phyloP scores from a whole-genome alignment of 208 protist genomes.

The Wallacemonas sp. region DNA sequence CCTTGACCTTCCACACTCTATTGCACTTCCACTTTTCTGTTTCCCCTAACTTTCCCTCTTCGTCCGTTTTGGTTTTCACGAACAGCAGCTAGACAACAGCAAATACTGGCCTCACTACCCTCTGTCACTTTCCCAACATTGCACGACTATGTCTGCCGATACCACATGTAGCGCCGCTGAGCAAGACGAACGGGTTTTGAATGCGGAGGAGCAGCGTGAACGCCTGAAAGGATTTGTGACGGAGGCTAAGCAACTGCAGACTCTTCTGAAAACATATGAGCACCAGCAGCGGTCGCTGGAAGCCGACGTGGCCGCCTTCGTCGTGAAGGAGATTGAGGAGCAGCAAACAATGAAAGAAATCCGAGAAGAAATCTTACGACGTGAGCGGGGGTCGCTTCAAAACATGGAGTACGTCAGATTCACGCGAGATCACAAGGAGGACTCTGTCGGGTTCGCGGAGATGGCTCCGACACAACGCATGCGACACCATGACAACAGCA shows the following conservation, averaged over 20 bases:
- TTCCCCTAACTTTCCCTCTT: too few relatives aligned
- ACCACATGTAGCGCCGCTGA: neutral
- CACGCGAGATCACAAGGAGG: constrained; percentile 11
- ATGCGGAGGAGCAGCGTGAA: constrained; percentile 3
- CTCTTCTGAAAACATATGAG: constrained; percentile 28
- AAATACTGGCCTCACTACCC: too few relatives aligned
- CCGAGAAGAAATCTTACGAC: constrained; percentile 16
- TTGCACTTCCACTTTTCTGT: too few relatives aligned
- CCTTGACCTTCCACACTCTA: too few relatives aligned
- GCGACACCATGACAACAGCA: neutral
- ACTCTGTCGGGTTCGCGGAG: neutral
- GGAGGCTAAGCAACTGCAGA: constrained; percentile 35
- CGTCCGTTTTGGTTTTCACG: too few relatives aligned
- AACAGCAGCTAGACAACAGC: too few relatives aligned
- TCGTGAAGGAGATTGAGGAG: constrained; percentile 33
- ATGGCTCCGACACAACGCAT: constrained; percentile 23
- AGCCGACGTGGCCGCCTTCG: constrained; percentile 33
- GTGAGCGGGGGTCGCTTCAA: constrained; percentile 25
- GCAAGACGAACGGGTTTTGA: neutral
- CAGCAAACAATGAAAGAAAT: constrained; percentile 23
- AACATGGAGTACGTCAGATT: constrained; percentile 35
- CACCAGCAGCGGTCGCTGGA: constrained; percentile 24
- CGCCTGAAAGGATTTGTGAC: constrained; percentile 12
- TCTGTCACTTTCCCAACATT: too few relatives aligned
- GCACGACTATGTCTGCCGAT: neutral